phyloP scores from a whole-genome alignment of 228 moss, liverwort and hornwort genomes.

The Sphagnum fallax region DNA sequence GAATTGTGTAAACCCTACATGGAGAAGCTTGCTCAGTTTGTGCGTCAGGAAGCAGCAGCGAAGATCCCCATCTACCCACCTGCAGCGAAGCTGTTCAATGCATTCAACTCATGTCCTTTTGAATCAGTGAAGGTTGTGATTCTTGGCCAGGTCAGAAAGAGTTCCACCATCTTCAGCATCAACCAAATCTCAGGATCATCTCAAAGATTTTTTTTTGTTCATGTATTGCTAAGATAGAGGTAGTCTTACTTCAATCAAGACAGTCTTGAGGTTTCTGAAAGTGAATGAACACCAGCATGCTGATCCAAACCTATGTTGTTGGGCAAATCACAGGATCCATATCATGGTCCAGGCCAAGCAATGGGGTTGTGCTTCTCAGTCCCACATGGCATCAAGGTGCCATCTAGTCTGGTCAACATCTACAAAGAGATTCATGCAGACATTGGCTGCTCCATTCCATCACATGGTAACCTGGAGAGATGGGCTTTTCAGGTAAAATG shows the following conservation, averaged over 20 bases:
- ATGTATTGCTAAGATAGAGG: no score
- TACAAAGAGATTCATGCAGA: constrained; percentile 80
- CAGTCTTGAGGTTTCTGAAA: no score
- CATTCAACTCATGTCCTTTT: constrained; percentile 82
- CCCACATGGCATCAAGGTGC: constrained; percentile 55
- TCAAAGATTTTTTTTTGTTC: neutral
- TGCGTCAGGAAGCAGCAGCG: constrained; percentile 64
- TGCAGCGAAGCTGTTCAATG: constrained; percentile 71
- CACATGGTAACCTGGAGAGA: constrained; percentile 90
- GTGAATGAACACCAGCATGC: no score
- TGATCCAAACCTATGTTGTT: no score
- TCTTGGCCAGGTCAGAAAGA: constrained; percentile 69
- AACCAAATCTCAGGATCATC: neutral
- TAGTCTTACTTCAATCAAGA: no score
- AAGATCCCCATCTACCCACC: constrained; percentile 84
- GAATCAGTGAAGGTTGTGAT: constrained; percentile 91
- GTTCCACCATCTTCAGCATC: neutral
- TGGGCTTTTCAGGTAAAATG: constrained; percentile 83
- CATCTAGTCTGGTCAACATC: constrained; percentile 80
- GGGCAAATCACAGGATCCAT: constrained; percentile 60
- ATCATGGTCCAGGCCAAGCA: constrained; percentile 90
- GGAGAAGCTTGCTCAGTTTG: constrained; percentile 56
- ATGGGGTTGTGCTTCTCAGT: constrained; percentile 97
- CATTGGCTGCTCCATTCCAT: constrained; percentile 72
- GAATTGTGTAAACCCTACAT: constrained; percentile 71